Percentiles rank a stretch among this genome's conserved stretches.
phyloP scores from a whole-genome alignment of 768 basidiomycete species.

The Tricholoma saponaceum region DNA sequence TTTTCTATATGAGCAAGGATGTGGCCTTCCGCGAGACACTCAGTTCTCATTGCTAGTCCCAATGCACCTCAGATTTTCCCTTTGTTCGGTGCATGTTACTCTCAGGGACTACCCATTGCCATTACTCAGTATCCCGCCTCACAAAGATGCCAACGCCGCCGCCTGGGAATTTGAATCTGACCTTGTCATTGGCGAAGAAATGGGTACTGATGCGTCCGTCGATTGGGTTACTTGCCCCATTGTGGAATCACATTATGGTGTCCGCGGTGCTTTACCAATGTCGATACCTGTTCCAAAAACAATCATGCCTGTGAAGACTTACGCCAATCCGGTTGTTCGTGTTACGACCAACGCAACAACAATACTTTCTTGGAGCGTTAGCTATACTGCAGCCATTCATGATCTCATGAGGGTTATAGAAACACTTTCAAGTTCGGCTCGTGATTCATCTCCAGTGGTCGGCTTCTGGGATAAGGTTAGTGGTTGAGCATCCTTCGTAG shows the following conservation, averaged over 20 bases:
- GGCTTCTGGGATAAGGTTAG: slow-evolving; percentile 96
- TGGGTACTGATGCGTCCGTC: slow-evolving; percentile 62
- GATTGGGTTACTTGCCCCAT: slow-evolving; percentile 71
- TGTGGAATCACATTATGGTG: slow-evolving; percentile 49
- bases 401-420: slow-evolving; percentile 85
- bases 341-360: slow-evolving; percentile 64
- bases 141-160: slow-evolving; percentile 30
- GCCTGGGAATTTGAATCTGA: slow-evolving; percentile 70
- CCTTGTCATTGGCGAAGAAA: slow-evolving; percentile 85
- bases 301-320: slow-evolving; percentile 93
- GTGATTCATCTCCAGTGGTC: slow-evolving; percentile 76
- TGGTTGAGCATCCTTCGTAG: not conserved
- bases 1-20: slow-evolving; percentile 65
- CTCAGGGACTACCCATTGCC: slow-evolving; percentile 91
- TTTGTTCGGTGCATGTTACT: slow-evolving; percentile 54
- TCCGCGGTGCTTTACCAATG: slow-evolving; percentile 48
- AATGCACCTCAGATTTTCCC: slow-evolving; percentile 67
- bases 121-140: slow-evolving; percentile 65
- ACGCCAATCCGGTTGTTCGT: slow-evolving; percentile 69
- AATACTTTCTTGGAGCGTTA: slow-evolving; percentile 84
- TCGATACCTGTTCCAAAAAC: slow-evolving; percentile 77
- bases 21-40: slow-evolving; percentile 63
- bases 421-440: slow-evolving; percentile 68
- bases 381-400: slow-evolving; percentile 81
- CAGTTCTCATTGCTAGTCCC: slow-evolving; percentile 80